Evolutionary conservation across 768 basidiomycete genomes (phyloP), one percentile per base, ranked within the genome.

Genomic region (Leccinum obscurum): DNA sequence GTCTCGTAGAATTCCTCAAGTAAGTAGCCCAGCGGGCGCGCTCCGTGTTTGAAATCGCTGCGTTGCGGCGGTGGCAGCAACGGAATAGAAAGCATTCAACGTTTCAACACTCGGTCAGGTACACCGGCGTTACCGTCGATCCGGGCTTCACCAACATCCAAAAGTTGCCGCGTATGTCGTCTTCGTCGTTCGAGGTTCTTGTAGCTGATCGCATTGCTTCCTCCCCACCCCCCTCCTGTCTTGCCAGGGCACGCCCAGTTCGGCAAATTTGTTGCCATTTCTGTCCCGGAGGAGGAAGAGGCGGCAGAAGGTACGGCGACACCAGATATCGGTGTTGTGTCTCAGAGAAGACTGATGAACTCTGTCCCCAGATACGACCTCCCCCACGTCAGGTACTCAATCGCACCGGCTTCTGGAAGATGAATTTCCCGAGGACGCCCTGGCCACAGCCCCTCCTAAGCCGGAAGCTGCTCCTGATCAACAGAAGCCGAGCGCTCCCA

Each of bases 1-100:
- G 84, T 48, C 76, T 92, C 63, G 78, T 91, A 55, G 90, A 92
- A 66, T 92, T 92, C 70, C 76, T 92, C 64, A 89, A 87, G 89
- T 90, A 71, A 65, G 81, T 64, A 55, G 22, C 41, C 46, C 28
- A 44, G n/a, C 52, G 32, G 48, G 56, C 32, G 50, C 57, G 58
- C 54, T 58, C 60, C 22, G n/a, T 46, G 10, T 46, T 20, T 46
- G 20, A 11, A n/a, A 44, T 46, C 44, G 44, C n/a, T 20, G 44
- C 44, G 44, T 34, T 46, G 44, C 44, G 11, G 44, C 44, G n/a
- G 44, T 10, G 5, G 44, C n/a, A 17, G 44, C 44, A 46, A 46
- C 1, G 44, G 44, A 20, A 20, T 10, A 20, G 44, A 46, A 46
- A 20, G 10, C 20, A 11, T 46, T 46, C 44, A 46, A 69, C 67